phyloP scores from a whole-genome alignment of 495 filamentous ascomycete genomes.

The Pseudevernia furfuracea region DNA sequence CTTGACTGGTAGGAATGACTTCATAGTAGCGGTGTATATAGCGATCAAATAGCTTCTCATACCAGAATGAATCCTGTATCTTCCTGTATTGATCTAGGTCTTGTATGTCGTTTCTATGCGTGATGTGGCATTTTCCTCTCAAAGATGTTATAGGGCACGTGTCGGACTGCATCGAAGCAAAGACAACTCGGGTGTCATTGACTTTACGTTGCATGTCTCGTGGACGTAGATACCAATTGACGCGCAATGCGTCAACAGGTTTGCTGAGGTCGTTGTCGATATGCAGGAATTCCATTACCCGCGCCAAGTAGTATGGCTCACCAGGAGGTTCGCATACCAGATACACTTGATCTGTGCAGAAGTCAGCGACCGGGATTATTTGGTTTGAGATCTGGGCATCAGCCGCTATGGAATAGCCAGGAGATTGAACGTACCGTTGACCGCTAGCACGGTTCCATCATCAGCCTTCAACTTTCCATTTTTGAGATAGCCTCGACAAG shows the following conservation, averaged over 20 bases:
- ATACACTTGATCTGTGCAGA: constrained; percentile 80
- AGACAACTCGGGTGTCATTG: constrained; percentile 80
- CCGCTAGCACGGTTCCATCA: constrained; percentile 72
- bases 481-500: constrained; percentile 56
- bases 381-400: not conserved
- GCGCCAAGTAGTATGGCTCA: constrained; percentile 93
- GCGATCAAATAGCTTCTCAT: constrained; percentile 92
- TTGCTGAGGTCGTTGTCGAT: constrained; percentile 60
- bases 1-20: constrained; percentile 80
- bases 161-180: constrained; percentile 98
- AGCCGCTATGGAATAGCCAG: constrained; percentile 4
- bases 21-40: constrained; percentile 98
- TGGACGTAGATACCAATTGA: constrained; percentile 98
- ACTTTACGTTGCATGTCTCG: constrained; percentile 90
- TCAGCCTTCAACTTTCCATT: constrained; percentile 79
- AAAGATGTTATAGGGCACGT: constrained; percentile 85
- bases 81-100: constrained; percentile 80
- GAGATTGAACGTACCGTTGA: constrained; percentile 69
- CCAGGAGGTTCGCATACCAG: constrained; percentile 95
- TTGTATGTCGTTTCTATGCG: constrained; percentile 76
- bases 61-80: constrained; percentile 83
- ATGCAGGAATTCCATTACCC: constrained; percentile 94
- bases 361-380: constrained; percentile 25
- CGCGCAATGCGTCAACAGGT: constrained; percentile 76
- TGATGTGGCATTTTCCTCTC: constrained; percentile 85